Conservation (phyloP, 2,329 filamentous ascomycete genomes). For the Phoma sp. region DNA sequence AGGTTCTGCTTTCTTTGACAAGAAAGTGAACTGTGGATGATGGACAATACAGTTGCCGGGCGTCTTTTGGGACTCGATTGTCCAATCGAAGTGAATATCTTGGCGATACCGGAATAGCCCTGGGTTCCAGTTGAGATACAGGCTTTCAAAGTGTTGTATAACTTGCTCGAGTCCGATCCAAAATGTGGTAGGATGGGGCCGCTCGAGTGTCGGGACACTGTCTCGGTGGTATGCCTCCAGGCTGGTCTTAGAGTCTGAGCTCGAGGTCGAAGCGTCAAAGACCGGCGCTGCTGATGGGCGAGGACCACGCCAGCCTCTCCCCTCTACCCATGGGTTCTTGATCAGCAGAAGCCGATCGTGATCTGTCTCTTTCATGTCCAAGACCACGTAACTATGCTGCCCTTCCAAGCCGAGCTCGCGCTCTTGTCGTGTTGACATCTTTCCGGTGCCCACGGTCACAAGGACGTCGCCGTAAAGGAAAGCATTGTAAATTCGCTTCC, state of each 20-base stretch:
- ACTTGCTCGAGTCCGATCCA: conserved; percentile 93
- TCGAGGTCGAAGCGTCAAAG: conserved; percentile 28
- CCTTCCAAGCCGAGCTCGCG: conserved; percentile 81
- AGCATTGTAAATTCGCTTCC: conserved; percentile 76
- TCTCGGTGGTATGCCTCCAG: conserved; percentile 33
- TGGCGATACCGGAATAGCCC: conserved; percentile 80
- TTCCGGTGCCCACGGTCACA: conserved; percentile 88
- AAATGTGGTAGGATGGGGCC: conserved; percentile 74
- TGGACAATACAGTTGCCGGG: conserved; percentile 77
- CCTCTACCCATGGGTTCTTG: conserved; percentile 96
- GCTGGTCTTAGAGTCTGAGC: conserved; percentile 21
- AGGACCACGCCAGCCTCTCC: conserved; percentile 72
- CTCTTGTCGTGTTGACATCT: conserved; percentile 78
- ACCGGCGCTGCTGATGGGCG: conserved; percentile 31
- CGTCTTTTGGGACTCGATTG: conserved; percentile 58
- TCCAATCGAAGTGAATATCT: conserved; percentile 91
- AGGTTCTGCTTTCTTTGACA: conserved; percentile 62
- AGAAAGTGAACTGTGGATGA: conserved; percentile 68
- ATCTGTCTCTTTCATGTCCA: conserved; percentile 74
- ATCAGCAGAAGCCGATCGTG: conserved; percentile 75
- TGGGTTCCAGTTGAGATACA: conserved; percentile 98
- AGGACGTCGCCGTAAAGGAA: conserved; percentile 83
- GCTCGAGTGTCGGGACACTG: conserved; percentile 40
- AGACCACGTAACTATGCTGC: conserved; percentile 92
- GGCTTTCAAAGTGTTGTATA: conserved; percentile 89